Evolutionary conservation across 2,329 filamentous ascomycete species (phyloP).

Genomic region (Cercospora canescens): DNA sequence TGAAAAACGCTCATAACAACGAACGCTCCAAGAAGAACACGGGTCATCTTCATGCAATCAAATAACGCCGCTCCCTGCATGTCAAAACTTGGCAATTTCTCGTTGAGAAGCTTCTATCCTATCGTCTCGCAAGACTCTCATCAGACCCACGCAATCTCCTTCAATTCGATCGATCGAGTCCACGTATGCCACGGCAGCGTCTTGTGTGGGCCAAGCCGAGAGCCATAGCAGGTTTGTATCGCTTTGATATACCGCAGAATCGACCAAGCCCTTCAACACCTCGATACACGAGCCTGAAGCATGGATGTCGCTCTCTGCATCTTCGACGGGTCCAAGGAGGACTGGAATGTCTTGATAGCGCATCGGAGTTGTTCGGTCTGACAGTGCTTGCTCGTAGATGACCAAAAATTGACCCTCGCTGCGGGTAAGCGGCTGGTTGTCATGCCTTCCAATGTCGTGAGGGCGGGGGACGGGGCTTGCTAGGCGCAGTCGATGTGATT

Average conservation of each 20-base stretch:
- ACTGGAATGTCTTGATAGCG: slow-evolving; percentile 6
- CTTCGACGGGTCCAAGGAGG: not conserved
- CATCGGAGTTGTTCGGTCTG: not conserved
- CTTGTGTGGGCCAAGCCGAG: slow-evolving; percentile 7
- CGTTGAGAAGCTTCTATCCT: not conserved
- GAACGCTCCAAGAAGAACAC: not conserved
- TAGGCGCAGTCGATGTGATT: slow-evolving; percentile 3
- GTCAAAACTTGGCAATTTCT: not conserved
- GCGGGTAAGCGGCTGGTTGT: not conserved
- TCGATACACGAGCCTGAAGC: not conserved
- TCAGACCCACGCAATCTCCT: slow-evolving; percentile 7
- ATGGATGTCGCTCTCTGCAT: not conserved
- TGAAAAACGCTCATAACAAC: too few relatives aligned
- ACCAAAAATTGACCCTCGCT: slow-evolving; percentile 5
- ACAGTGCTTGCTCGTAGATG: slow-evolving; percentile 12
- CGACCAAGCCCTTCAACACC: not conserved
- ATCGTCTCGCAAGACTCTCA: slow-evolving; percentile 11
- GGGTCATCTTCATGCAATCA: not conserved
- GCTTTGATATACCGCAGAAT: slow-evolving; percentile 11
- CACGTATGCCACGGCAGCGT: slow-evolving; percentile 5
- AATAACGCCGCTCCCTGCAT: not conserved
- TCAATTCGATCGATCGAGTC: slow-evolving; percentile 2
- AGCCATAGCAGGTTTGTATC: slow-evolving; percentile 11
- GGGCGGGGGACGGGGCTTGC: not conserved
- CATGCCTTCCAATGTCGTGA: not conserved